These are phyloP conservation scores for Peniophora sp. DNA, from an alignment of 1,284 basidiomycete genomes.

Conservation along the genomic window DNA sequence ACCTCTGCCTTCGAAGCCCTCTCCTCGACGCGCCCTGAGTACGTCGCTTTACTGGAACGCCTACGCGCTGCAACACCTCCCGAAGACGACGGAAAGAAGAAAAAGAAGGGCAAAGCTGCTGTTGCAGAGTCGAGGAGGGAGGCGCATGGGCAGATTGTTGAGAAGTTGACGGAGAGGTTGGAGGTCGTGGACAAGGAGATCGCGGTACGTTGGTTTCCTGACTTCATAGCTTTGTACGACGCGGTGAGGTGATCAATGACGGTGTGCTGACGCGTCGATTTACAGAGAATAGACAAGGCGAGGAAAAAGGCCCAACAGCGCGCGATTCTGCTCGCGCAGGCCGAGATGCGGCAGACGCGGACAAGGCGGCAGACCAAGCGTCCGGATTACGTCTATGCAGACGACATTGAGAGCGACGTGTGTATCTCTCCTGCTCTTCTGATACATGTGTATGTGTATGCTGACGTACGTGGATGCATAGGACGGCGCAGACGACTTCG, in stretches of 20 bases:
- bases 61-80: slow-evolving; percentile 46
- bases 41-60: slow-evolving; percentile 49
- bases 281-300: slow-evolving; percentile 58
- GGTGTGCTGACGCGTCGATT: slow-evolving; percentile 18
- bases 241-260: slow-evolving; percentile 2
- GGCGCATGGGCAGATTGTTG: slow-evolving; percentile 53
- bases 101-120: no score
- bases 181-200: slow-evolving; percentile 61
- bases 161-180: slow-evolving; percentile 51
- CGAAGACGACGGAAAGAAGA: slow-evolving; percentile 24
- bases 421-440: slow-evolving; percentile 13
- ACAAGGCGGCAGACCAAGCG: slow-evolving; percentile 61
- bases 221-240: no score
- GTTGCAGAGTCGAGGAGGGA: slow-evolving; percentile 23
- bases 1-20: slow-evolving; percentile 63
- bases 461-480: slow-evolving; percentile 25
- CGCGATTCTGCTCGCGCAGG: slow-evolving; percentile 56
- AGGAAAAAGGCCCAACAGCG: slow-evolving; percentile 64
- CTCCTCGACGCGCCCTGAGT: slow-evolving; percentile 65
- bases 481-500: slow-evolving; percentile 49
- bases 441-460: neutral
- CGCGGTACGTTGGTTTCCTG: slow-evolving; percentile 41
- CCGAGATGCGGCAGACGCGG: slow-evolving; percentile 68
- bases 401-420: slow-evolving; percentile 58
- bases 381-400: slow-evolving; percentile 72